Conservation (phyloP, 768 basidiomycete genomes). For the Crepidotus variabilis region DNA sequence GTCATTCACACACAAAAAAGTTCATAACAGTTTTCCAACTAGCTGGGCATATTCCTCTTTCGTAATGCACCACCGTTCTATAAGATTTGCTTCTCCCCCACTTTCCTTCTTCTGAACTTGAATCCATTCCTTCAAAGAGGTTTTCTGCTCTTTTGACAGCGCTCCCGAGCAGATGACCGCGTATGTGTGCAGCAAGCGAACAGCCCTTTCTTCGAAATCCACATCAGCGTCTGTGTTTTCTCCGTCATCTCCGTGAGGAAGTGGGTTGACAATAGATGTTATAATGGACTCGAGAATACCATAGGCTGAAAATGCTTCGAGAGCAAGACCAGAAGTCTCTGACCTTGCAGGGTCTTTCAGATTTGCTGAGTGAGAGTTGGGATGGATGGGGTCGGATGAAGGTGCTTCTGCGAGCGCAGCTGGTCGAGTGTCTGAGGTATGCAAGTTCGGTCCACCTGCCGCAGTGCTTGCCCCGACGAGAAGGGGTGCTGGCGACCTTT, state of each 20-base stretch:
- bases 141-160: slow-evolving; percentile 24
- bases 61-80: background rate
- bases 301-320: slow-evolving; percentile 44
- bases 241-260: slow-evolving; percentile 67
- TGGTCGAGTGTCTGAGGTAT: slow-evolving; percentile 18
- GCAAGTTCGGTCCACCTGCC: slow-evolving; percentile 13
- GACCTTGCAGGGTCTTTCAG: slow-evolving; percentile 50
- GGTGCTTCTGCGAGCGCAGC: slow-evolving; percentile 10
- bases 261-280: slow-evolving; percentile 46
- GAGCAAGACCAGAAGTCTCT: slow-evolving; percentile 44
- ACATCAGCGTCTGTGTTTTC: slow-evolving; percentile 52
- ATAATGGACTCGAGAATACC: slow-evolving; percentile 49
- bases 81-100: background rate
- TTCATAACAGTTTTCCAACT: background rate
- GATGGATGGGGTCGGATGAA: slow-evolving; percentile 43
- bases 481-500: background rate
- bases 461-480: background rate
- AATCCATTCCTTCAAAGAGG: slow-evolving; percentile 24
- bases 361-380: slow-evolving; percentile 71
- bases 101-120: slow-evolving; percentile 17
- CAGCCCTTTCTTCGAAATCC: slow-evolving; percentile 64
- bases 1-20: background rate
- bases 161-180: slow-evolving; percentile 33
- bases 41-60: background rate
- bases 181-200: slow-evolving; percentile 60